Evolutionary conservation across 2,329 filamentous ascomycete genomes (phyloP).

Genomic region (Lasiodiplodia hormozganensis): DNA sequence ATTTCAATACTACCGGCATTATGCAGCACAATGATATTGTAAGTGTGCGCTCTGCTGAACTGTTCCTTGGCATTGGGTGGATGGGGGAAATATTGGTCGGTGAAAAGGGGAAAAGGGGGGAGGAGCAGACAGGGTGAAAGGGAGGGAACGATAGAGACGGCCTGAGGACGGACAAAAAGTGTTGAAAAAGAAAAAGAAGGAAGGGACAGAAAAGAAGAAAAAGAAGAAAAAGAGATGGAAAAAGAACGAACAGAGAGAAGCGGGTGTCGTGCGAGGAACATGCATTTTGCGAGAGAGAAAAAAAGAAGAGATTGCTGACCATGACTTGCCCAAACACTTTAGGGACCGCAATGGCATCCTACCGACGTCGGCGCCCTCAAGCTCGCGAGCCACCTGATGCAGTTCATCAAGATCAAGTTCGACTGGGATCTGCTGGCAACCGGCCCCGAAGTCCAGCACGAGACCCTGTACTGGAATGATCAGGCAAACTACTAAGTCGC

Average conservation of each 20-base stretch:
- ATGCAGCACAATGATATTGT: slow-evolving; percentile 67
- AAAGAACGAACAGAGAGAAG: not conserved
- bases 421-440: slow-evolving; percentile 63
- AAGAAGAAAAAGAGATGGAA: not conserved
- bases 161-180: no score
- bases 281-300: not conserved
- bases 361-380: slow-evolving; percentile 69
- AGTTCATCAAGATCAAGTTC: slow-evolving; percentile 63
- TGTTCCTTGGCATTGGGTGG: no score
- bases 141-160: no score
- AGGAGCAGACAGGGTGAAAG: no score
- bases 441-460: slow-evolving; percentile 59
- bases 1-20: slow-evolving; percentile 68
- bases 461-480: slow-evolving; percentile 39
- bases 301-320: not conserved
- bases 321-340: not conserved
- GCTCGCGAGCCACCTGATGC: slow-evolving; percentile 64
- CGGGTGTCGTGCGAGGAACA: no score
- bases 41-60: not conserved
- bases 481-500: slow-evolving; percentile 28
- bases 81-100: no score
- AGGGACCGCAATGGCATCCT: slow-evolving; percentile 62
- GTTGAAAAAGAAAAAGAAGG: no score
- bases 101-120: no score
- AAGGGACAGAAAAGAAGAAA: no score